These are phyloP conservation scores for Garcia nutans DNA, from an alignment of 345 rosid species.

Conservation along the genomic window DNA sequence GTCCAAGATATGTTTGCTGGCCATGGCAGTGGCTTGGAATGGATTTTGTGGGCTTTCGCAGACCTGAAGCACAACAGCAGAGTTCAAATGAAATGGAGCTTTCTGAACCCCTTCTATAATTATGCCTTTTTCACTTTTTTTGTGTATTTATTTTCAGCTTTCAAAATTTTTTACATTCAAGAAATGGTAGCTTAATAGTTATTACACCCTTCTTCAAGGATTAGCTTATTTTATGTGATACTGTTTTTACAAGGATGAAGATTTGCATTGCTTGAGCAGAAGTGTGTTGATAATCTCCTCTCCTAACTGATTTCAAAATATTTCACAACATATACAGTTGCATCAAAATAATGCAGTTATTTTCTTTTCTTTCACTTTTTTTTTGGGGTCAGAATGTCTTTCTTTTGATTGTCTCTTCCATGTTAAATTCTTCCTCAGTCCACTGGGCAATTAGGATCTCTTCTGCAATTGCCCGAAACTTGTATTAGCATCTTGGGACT, in stretches of 20 bases:
- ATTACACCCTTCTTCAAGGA: constrained; percentile 16
- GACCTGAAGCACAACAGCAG: constrained; percentile 45
- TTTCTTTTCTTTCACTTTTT: background rate
- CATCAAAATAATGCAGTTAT: background rate
- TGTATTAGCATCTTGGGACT: constrained; percentile 34
- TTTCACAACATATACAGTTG: background rate
- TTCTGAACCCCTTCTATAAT: constrained; percentile 83
- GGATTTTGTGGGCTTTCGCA: constrained; percentile 70
- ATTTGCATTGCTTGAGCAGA: background rate
- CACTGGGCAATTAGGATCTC: constrained; percentile 13
- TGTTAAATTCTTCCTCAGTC: background rate
- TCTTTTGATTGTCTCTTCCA: constrained; percentile 34
- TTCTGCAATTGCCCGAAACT: constrained; percentile 43
- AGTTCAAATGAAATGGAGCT: constrained; percentile 95
- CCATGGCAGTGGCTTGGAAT: constrained; percentile 99
- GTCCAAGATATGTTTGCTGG: constrained; percentile 88
- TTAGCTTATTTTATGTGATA: background rate
- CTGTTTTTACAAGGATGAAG: background rate
- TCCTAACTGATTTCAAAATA: constrained; percentile 5
- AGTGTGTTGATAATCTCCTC: constrained; percentile 4
- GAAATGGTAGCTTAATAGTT: constrained; percentile 15
- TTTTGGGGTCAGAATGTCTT: background rate
- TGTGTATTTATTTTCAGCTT: constrained; percentile 25
- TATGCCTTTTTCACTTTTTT: constrained; percentile 6
- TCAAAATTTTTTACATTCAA: constrained; percentile 13